Percentiles rank a stretch among this genome's conserved stretches.
Evolutionary conservation across 352 stramenopile species (phyloP).

Genomic region (Phytophthora aleatoria): DNA sequence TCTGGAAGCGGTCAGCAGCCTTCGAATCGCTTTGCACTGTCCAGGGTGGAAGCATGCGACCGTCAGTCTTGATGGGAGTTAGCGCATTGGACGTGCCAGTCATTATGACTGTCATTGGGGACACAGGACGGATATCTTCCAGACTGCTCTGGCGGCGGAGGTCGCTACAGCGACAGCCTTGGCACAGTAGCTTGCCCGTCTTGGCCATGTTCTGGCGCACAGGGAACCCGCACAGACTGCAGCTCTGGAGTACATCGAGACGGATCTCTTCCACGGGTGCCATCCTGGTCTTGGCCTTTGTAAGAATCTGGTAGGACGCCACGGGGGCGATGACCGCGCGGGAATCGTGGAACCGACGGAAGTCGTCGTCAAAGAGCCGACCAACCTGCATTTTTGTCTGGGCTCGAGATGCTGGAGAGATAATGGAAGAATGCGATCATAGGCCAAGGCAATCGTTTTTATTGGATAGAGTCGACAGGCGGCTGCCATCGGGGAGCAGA

Average conservation of each 20-base stretch:
- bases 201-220: slow-evolving; percentile 3
- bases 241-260: slow-evolving; percentile 22
- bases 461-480: neutral
- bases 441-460: neutral
- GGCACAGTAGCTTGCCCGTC: slow-evolving; percentile 7
- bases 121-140: slow-evolving; percentile 26
- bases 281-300: slow-evolving; percentile 4
- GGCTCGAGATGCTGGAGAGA: neutral
- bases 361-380: slow-evolving; percentile 13
- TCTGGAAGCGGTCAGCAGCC: neutral
- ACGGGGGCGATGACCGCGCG: slow-evolving; percentile 15
- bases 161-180: slow-evolving; percentile 20
- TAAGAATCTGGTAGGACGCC: slow-evolving; percentile 6
- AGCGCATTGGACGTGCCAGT: slow-evolving; percentile 4
- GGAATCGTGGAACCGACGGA: slow-evolving; percentile 12
- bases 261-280: slow-evolving; percentile 13
- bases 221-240: slow-evolving; percentile 8
- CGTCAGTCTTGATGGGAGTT: slow-evolving; percentile 3
- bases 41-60: slow-evolving; percentile 6
- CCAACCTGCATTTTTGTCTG: slow-evolving; percentile 18
- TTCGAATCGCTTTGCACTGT: slow-evolving; percentile 4
- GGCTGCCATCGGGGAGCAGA: too few species aligned
- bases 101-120: slow-evolving; percentile 17
- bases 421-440: slow-evolving; percentile 16
- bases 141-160: slow-evolving; percentile 14